Conservation (phyloP, 768 basidiomycete species). For the Galerina sulciceps region DNA sequence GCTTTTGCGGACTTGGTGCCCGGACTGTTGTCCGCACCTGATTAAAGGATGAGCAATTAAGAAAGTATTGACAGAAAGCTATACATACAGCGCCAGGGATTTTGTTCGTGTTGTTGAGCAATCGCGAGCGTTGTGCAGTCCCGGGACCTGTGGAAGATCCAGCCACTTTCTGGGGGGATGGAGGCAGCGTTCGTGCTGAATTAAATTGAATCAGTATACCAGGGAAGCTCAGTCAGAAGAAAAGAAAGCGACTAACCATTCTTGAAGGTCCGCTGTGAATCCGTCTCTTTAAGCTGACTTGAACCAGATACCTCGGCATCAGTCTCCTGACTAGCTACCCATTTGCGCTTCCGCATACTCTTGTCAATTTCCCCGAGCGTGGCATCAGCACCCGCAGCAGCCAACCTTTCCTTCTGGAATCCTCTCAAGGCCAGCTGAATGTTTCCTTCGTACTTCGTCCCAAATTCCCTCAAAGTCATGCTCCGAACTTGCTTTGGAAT, state of each 20-base stretch:
- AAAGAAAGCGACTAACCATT: conserved; percentile 48
- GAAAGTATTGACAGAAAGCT: neutral
- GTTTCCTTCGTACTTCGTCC: conserved; percentile 77
- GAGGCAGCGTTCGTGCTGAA: conserved; percentile 38
- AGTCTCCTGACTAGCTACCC: conserved; percentile 67
- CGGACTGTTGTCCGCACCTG: conserved; percentile 40
- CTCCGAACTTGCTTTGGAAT: conserved; percentile 76
- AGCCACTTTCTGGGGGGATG: conserved; percentile 61
- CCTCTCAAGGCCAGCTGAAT: conserved; percentile 73
- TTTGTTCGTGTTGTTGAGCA: conserved; percentile 42
- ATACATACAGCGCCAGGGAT: conserved; percentile 45
- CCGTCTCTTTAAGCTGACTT: conserved; percentile 30
- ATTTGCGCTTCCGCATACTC: conserved; percentile 76
- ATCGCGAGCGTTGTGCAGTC: conserved; percentile 51
- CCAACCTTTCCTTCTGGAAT: conserved; percentile 65
- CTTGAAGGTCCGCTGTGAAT: conserved; percentile 55
- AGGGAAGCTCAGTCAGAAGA: neutral
- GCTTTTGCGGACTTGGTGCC: conserved; percentile 47
- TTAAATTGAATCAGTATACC: neutral
- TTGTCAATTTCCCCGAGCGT: conserved; percentile 63
- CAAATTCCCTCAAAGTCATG: conserved; percentile 79
- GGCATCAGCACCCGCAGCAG: conserved; percentile 51
- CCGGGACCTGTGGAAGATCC: conserved; percentile 56
- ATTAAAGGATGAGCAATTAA: neutral
- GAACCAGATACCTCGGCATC: conserved; percentile 43